Base-by-base conservation (phyloP, 495 filamentous ascomycete species). In the Chaetomidium leptoderma region DNA sequence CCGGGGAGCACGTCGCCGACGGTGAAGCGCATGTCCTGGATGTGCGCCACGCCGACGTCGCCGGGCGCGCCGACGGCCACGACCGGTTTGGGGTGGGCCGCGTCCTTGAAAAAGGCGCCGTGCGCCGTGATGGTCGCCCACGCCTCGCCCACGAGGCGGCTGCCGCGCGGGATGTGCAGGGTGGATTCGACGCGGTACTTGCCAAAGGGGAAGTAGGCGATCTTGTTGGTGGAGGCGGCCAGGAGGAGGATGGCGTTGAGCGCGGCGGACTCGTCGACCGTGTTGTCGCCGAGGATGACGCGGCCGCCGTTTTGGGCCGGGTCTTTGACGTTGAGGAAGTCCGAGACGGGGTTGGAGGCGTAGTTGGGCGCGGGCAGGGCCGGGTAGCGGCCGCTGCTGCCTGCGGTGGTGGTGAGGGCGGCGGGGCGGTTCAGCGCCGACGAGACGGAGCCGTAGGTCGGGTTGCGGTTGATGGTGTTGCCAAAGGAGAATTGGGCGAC, bases 381-480 rank as follows among this genome's bases (percentile, higher is more conserved):
- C 3, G 68, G 69, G 44, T 69, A 76, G 2, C 53, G 65, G 17
- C 72, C 73, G n/a, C n/a, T n/a, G n/a, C n/a, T n/a, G n/a, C n/a
- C n/a, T n/a, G n/a, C n/a, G 24, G 65, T 58, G 3, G 69, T 66
- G 7, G 72, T 65, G 9, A 75, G 63, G 0, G 58, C 61, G 6
- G 57, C 24, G 17, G 73, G 67, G 8, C 72, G 66, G 32, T 29
- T 56, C 32, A 59, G 58, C 0, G 63, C 39, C 2, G 71, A 71
- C 9, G 81, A 62, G 0, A 79, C 76, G 2, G 69, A 58, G 10
- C 80, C 77, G 63, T 89, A 88, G 11, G 85, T 76, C 3, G 79
- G 77, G 65, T 82, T 82, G 13, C 78, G 74, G 17, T 78, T 79
- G 16, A 87, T 64, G 2, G 83, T 86, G 58, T 89, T 86, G 24